phyloP scores from a whole-genome alignment of 108 stramenopile species.

The Skeletonema grethae region DNA sequence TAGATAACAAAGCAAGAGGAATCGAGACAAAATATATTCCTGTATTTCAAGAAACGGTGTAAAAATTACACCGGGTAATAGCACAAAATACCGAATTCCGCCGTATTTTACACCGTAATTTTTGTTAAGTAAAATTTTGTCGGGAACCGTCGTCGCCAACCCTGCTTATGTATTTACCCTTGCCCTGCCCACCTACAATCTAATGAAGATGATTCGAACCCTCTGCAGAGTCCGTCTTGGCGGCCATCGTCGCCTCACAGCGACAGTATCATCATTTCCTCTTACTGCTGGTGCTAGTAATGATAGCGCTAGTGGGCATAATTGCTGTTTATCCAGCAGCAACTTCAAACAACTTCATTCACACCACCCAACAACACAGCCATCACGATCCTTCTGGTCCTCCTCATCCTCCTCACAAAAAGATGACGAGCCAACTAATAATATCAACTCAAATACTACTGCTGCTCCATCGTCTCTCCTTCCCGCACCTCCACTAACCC shows the following conservation, averaged over 20 bases:
- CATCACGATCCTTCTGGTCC: slow-evolving; percentile 5
- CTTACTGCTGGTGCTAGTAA: background rate
- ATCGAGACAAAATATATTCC: too few relatives aligned
- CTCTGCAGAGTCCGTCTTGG: background rate
- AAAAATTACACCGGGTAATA: too few relatives aligned
- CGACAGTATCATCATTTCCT: background rate
- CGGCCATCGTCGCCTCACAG: background rate
- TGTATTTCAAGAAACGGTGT: too few relatives aligned
- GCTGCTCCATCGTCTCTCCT: background rate
- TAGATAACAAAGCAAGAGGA: too few relatives aligned
- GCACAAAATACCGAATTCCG: too few relatives aligned
- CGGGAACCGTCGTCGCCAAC: too few relatives aligned
- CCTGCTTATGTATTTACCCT: too few relatives aligned
- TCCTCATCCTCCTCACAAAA: background rate
- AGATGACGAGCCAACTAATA: background rate
- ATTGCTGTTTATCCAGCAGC: background rate
- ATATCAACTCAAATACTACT: background rate
- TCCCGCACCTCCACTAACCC: slow-evolving; percentile 14
- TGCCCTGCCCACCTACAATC: too few relatives aligned
- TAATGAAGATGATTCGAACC: background rate
- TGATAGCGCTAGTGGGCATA: background rate
- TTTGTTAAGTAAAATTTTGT: too few relatives aligned
- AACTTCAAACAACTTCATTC: background rate
- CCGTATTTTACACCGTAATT: too few relatives aligned
- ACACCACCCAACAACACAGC: background rate